Evolutionary conservation across 2,329 filamentous ascomycete genomes (phyloP), one percentile per base, ranked within the genome.

Genomic region (Hymenoscyphus infarciens): DNA sequence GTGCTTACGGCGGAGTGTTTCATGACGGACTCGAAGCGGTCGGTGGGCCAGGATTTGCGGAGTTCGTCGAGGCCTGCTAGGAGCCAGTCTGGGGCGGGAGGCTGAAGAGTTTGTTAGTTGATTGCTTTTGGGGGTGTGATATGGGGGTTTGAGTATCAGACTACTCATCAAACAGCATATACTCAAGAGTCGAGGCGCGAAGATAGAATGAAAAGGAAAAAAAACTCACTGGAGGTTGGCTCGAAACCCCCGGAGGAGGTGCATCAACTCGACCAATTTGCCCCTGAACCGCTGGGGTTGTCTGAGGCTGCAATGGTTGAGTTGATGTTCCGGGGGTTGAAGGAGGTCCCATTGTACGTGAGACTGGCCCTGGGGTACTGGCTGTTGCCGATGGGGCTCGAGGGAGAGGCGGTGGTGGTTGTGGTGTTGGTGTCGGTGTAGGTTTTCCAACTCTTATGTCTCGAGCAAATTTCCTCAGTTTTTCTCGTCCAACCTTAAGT

Each of bases 21-120:
- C 95, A 99, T 99, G 25, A 89, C 84, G 60, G 87, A 89, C 76
- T 97, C 92, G 74, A 98, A 98, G 33, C 84, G 83, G 75, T 97
- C 92, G 70, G 88, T 84, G 3, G 90, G 88, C 72, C 97, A 94
- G 19, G 77, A 77, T 64, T 82, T 80, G 68, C 86, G 86, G 69
- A 98, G 84, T 27, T 86, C 82, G 63, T 84, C 80, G n/a, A 98
- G 84, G 60, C 91, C 89, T 42, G 83, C 78, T 62, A 82, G 80
- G 61, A 99, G 89, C 95, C 95, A 98, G 62, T 85, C 81, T n/a
- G 94, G 93, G 19, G 92, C 87, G 7, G 90, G 86, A 63, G 92
- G 91, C 92, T 96, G 72, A 13, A 63, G 39, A 58, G 42, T 63
- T 59, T 16, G 19, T 22, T 16, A 25, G 22, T 57, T 33, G 56